Conservation (phyloP, 1,284 basidiomycete genomes). For the Fomitopsis schrenkii region DNA sequence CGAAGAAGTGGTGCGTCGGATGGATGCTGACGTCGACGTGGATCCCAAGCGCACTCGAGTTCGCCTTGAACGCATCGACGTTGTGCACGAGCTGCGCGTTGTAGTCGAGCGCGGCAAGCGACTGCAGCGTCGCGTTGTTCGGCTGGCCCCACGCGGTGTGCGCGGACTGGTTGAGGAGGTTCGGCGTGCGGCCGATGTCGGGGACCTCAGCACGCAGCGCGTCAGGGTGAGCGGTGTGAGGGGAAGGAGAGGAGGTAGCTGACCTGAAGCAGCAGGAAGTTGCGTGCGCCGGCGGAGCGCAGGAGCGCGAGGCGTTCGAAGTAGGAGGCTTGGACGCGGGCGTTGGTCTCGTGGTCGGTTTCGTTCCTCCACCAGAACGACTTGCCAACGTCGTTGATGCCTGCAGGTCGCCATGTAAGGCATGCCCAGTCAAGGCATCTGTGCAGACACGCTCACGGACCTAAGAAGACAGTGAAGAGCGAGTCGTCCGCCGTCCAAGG, state of each 20-base stretch:
- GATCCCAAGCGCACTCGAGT: neutral
- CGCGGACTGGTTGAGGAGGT: neutral
- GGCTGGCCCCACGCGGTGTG: neutral
- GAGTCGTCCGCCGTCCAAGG: neutral
- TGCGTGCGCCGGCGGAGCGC: neutral
- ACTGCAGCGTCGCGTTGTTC: neutral
- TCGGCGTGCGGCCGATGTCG: neutral
- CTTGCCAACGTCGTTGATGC: neutral
- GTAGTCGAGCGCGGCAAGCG: neutral
- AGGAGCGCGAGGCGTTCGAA: neutral
- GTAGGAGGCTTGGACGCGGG: neutral
- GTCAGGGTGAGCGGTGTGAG: neutral
- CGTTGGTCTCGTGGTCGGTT: neutral
- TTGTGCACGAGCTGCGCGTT: neutral
- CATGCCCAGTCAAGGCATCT: neutral
- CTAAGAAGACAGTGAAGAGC: neutral
- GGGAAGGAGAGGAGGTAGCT: neutral
- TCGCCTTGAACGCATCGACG: neutral
- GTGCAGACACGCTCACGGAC: neutral
- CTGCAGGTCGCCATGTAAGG: neutral
- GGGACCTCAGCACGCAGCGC: neutral
- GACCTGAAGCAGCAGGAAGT: neutral
- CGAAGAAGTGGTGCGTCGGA: neutral
- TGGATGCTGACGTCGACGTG: neutral
- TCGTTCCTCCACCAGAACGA: neutral